A percentile compares a stretch with the other conserved stretches of the same genome.
These are phyloP conservation scores for Cicer yamashitae DNA, from an alignment of 306 rosid genomes.

Conservation along the genomic window DNA sequence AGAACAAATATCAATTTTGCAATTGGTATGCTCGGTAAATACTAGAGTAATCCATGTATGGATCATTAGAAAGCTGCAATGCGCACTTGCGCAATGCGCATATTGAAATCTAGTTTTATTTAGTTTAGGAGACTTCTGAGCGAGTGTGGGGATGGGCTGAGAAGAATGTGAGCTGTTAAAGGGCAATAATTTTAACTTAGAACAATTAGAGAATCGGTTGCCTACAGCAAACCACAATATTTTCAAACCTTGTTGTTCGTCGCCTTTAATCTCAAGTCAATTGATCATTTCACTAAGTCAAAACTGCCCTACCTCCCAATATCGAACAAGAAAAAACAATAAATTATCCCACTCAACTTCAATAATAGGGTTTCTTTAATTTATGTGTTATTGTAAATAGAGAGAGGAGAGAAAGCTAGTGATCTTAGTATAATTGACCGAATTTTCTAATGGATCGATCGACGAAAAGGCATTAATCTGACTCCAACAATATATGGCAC, in stretches of 20 bases:
- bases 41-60: too few relatives aligned
- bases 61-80: too few relatives aligned
- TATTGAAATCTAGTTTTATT: too few relatives aligned
- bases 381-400: slow-evolving; percentile 6
- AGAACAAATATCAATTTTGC: too few relatives aligned
- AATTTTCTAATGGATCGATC: slow-evolving; percentile 43
- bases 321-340: slow-evolving; percentile 3
- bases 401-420: too few relatives aligned
- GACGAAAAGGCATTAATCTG: slow-evolving; percentile 56
- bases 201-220: slow-evolving; percentile 48
- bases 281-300: slow-evolving; percentile 56
- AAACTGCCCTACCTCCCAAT: slow-evolving; percentile 50
- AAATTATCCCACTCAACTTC: slow-evolving; percentile 45
- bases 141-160: too few relatives aligned
- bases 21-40: too few relatives aligned
- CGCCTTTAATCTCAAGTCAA: slow-evolving; percentile 3
- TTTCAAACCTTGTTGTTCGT: slow-evolving; percentile 39
- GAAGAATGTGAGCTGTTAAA: slow-evolving; percentile 19
- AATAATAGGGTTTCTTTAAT: slow-evolving; percentile 27
- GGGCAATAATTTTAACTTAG: slow-evolving; percentile 44
- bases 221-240: slow-evolving; percentile 37
- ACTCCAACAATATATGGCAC: slow-evolving; percentile 63
- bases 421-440: too few relatives aligned
- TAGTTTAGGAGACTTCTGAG: too few relatives aligned
- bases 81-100: too few relatives aligned